Percentiles rank a stretch among this genome's conserved stretches.
Evolutionary conservation across 305 asterid genomes (phyloP).

Genomic region (Solanum hybrid): DNA sequence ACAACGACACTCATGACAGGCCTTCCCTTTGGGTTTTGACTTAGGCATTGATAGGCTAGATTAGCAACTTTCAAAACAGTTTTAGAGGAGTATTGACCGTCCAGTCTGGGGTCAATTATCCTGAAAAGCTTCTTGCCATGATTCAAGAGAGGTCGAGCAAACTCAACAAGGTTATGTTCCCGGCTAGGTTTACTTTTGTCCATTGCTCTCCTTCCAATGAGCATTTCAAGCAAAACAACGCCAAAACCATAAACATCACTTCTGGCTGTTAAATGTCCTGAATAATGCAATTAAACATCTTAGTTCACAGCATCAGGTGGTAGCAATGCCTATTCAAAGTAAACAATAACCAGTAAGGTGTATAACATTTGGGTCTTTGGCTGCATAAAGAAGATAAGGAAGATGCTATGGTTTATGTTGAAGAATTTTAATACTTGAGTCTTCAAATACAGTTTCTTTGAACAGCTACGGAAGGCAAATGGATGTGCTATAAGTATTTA

Average conservation of each 20-base stretch:
- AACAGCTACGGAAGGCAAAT: neutral
- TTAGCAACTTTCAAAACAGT: constrained; percentile 55
- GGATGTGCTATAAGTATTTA: neutral
- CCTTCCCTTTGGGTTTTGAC: constrained; percentile 86
- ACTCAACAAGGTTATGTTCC: constrained; percentile 88
- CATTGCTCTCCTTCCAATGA: constrained; percentile 71
- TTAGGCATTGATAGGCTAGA: constrained; percentile 70
- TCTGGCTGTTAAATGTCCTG: constrained; percentile 82
- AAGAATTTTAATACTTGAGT: neutral
- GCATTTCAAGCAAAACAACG: constrained; percentile 85
- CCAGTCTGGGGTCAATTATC: constrained; percentile 70
- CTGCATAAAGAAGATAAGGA: neutral
- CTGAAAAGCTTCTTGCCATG: constrained; percentile 56
- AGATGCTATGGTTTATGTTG: neutral
- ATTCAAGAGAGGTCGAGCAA: constrained; percentile 77
- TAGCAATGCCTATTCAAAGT: neutral
- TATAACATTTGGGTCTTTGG: neutral
- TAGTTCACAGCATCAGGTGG: neutral
- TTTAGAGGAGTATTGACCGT: constrained; percentile 61
- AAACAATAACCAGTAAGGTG: neutral
- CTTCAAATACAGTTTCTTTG: neutral
- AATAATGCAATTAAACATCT: neutral
- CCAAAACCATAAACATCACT: constrained; percentile 91
- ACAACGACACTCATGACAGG: constrained; percentile 80
- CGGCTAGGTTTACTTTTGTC: constrained; percentile 82